These are phyloP conservation scores for Tetragonia tetragonoides DNA, from an alignment of 148 eudicot genomes.

Conservation along the genomic window DNA sequence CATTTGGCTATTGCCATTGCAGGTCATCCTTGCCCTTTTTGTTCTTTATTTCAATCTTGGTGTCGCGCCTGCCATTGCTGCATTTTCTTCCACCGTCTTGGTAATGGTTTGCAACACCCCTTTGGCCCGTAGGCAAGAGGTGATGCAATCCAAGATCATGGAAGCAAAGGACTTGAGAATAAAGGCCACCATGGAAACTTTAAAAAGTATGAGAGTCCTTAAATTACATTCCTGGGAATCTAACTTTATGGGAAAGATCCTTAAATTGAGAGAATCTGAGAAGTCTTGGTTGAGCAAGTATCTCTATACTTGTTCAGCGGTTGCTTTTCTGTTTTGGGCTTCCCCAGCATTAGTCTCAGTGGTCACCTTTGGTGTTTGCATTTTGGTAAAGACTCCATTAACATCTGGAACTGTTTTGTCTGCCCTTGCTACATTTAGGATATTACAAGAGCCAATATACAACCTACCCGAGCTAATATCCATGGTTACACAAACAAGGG, in stretches of 20 bases:
- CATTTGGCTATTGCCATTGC: slow-evolving; percentile 83
- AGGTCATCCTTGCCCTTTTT: slow-evolving; percentile 59
- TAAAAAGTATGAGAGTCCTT: slow-evolving; percentile 86
- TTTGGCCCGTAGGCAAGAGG: slow-evolving; percentile 66
- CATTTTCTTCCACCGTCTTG: slow-evolving; percentile 56
- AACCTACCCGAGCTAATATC: slow-evolving; percentile 86
- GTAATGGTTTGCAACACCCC: slow-evolving; percentile 86
- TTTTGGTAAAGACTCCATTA: slow-evolving; percentile 60
- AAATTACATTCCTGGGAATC: slow-evolving; percentile 91
- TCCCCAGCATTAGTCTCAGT: slow-evolving; percentile 87
- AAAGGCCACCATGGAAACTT: slow-evolving; percentile 73
- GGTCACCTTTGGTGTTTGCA: slow-evolving; percentile 78
- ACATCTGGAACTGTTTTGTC: slow-evolving; percentile 79
- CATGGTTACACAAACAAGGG: slow-evolving; percentile 74
- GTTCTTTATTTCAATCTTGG: slow-evolving; percentile 77
- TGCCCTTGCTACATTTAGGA: slow-evolving; percentile 86
- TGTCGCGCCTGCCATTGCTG: slow-evolving; percentile 63
- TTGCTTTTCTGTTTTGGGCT: slow-evolving; percentile 90
- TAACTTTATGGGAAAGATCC: slow-evolving; percentile 51
- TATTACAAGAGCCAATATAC: slow-evolving; percentile 87
- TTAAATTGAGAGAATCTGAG: slow-evolving; percentile 60
- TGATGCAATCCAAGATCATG: slow-evolving; percentile 71
- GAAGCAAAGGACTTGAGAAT: slow-evolving; percentile 82
- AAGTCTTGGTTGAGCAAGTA: slow-evolving; percentile 66
- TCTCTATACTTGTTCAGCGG: slow-evolving; percentile 73